phyloP scores from a whole-genome alignment of 805 yeast species.

The Kodamaea sagamina region DNA sequence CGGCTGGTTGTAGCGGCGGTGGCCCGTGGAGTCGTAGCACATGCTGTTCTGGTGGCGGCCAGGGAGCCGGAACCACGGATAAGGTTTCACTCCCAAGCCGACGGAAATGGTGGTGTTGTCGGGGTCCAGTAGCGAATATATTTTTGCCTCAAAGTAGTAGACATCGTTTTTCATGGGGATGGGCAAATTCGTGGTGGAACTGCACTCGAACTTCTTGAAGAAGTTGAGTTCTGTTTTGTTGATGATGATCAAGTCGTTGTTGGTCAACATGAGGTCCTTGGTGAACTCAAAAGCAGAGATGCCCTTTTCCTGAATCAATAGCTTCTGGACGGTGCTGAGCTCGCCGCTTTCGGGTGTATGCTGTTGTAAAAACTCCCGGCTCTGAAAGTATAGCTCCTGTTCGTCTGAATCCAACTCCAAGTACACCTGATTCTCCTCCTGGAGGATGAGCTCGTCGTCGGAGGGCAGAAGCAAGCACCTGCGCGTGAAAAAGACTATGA shows the following conservation, averaged over 20 bases:
- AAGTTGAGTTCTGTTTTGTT: slow-evolving; percentile 66
- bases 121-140: slow-evolving; percentile 67
- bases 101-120: slow-evolving; percentile 60
- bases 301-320: slow-evolving; percentile 82
- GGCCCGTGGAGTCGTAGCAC: slow-evolving; percentile 86
- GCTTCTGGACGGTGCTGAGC: slow-evolving; percentile 56
- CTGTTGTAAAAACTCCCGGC: slow-evolving; percentile 48
- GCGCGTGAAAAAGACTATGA: slow-evolving; percentile 2
- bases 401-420: slow-evolving; percentile 65
- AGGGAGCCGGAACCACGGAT: slow-evolving; percentile 90
- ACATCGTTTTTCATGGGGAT: slow-evolving; percentile 81
- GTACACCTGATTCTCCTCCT: slow-evolving; percentile 59
- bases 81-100: slow-evolving; percentile 84
- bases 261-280: slow-evolving; percentile 55
- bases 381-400: slow-evolving; percentile 67
- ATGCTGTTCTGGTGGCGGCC: slow-evolving; percentile 86
- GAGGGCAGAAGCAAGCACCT: slow-evolving; percentile 13
- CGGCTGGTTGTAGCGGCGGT: slow-evolving; percentile 77
- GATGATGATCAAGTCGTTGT: slow-evolving; percentile 59
- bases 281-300: slow-evolving; percentile 87
- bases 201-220: slow-evolving; percentile 58
- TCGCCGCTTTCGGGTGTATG: slow-evolving; percentile 44
- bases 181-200: slow-evolving; percentile 81
- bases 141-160: slow-evolving; percentile 85
- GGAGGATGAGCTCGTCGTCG: slow-evolving; percentile 60